Base-by-base conservation (phyloP, 2,329 filamentous ascomycete genomes). In the Fusarium sp. region DNA sequence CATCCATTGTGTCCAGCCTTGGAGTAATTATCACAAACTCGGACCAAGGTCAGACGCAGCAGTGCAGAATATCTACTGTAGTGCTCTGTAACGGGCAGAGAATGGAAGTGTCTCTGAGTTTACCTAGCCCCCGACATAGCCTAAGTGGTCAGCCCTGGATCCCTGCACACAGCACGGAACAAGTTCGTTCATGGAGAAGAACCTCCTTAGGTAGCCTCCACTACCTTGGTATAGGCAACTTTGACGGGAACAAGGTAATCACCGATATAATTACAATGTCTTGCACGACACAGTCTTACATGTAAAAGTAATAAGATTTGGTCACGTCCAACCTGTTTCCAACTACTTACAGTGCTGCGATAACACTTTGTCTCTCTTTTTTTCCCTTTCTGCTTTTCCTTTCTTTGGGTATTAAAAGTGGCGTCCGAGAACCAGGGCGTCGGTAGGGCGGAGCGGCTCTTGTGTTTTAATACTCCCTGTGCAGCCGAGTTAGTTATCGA, bases 371-470 rank as follows among this genome's bases (percentile, higher is more conserved):
- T 37, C 34, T 37, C 18, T 11, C 18, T 37, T 37, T 34, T 34
- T 37, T 13, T 1, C 11, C 11, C 18, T 37, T 37, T 37, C 18
- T 37, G 34, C n/a, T 37, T 37, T n/a, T 37, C 34, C 34, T 37
- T n/a, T n/a, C 34, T 4, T 31, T 58, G 30, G 18, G 34, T 42
- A 54, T 53, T 52, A 54, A 21, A n/a, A 43, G 43, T 49, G 41
- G 50, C 54, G 39, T 39, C 58, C 50, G 21, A 64, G 62, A 67
- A 48, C 67, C 67, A 64, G 62, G 67, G 34, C 45, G 25, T 57
- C 49, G 62, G 61, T 69, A 69, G 49, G 50, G 39, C 45, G 34
- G 44, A 43, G 25, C 59, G 59, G 50, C 59, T 64, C 59, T 50
- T 55, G 30, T 41, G 50, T 53, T 41, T 54, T 37, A 58, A 21